A percentile compares a stretch with the other conserved stretches of the same genome.
Conservation (phyloP, 2,329 filamentous ascomycete genomes). For the Calycina herbarum region DNA sequence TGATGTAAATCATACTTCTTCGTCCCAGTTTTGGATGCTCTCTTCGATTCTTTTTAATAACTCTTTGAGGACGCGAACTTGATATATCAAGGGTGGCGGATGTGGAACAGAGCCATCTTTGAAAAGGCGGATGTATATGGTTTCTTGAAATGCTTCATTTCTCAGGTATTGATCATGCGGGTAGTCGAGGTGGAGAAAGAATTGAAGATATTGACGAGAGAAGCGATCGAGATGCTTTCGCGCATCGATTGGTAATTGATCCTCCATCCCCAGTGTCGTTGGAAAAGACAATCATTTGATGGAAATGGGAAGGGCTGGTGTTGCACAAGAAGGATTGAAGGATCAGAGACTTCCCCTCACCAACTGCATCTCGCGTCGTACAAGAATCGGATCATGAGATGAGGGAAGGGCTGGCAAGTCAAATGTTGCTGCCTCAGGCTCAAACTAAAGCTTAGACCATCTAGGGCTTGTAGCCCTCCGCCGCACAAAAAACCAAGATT, state of each 20-base stretch:
- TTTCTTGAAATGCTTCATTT: slow-evolving; percentile 61
- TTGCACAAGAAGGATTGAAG: not conserved
- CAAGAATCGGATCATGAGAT: not conserved
- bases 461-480: slow-evolving; percentile 25
- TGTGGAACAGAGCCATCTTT: slow-evolving; percentile 53
- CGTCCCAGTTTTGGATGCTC: slow-evolving; percentile 76
- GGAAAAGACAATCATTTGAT: slow-evolving; percentile 13
- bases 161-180: slow-evolving; percentile 61
- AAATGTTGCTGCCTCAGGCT: not conserved
- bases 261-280: slow-evolving; percentile 31
- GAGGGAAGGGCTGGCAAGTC: not conserved
- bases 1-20: slow-evolving; percentile 66
- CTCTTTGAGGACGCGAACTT: slow-evolving; percentile 70
- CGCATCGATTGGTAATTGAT: slow-evolving; percentile 29
- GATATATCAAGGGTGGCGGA: slow-evolving; percentile 68
- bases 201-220: slow-evolving; percentile 76
- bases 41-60: slow-evolving; percentile 70
- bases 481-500: slow-evolving; percentile 17
- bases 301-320: not conserved
- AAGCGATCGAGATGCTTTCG: slow-evolving; percentile 51
- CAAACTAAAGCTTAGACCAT: not conserved
- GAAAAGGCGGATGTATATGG: slow-evolving; percentile 68
- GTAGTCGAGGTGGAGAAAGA: slow-evolving; percentile 64
- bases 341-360: not conserved
- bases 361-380: not conserved